Base-by-base conservation (phyloP, 345 rosid species). In the Moringa oleifera region DNA sequence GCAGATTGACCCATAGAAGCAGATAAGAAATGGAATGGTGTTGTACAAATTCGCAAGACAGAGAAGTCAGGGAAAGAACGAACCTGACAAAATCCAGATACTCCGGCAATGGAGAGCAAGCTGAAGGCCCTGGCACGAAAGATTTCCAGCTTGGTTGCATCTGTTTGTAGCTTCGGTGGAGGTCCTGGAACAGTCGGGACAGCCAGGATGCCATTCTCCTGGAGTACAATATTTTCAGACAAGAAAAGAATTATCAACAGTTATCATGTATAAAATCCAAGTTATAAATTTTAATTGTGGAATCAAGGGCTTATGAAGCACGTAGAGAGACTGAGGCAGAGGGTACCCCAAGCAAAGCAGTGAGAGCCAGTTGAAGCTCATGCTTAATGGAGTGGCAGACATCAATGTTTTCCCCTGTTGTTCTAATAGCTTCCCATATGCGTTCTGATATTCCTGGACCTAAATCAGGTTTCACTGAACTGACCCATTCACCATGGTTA, bases 71-170 rank as follows among this genome's bases (percentile, higher is more conserved):
- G 7, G 53, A 47, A 12, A 45, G 58, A 58, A 15, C 54, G 5
- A 67, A 83, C 97, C 97, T 88, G 98, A 73, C 97, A 93, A 75
- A 83, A 83, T 61, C 99, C 96, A 23, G 97, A 93, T 47, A 85
- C 79, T 22, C 90, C 95, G 8, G 89, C 84, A 47, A 93, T 70
- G 0, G 92, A 86, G 55, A 86, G 80, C 76, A 90, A 81, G 77
- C 91, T 78, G 22, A 83, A 90, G 53, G 96, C 86, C 79, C 76
- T 77, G 25, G 71, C 78, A 12, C 80, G 70, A 66, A 81, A 79
- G 18, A 66, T 47, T 68, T 90, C 95, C 18, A 86, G 74, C 49
- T 74, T 61, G 0, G 72, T 59, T 59, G 86, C 63, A 64, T 90
- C 87, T 25, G 77, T 78, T 46, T 85, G 75, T 13, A 86, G 81